A percentile compares a stretch with the other conserved stretches of the same genome.
Evolutionary conservation across 768 basidiomycete species (phyloP).

Genomic region (Mycena filopes): DNA sequence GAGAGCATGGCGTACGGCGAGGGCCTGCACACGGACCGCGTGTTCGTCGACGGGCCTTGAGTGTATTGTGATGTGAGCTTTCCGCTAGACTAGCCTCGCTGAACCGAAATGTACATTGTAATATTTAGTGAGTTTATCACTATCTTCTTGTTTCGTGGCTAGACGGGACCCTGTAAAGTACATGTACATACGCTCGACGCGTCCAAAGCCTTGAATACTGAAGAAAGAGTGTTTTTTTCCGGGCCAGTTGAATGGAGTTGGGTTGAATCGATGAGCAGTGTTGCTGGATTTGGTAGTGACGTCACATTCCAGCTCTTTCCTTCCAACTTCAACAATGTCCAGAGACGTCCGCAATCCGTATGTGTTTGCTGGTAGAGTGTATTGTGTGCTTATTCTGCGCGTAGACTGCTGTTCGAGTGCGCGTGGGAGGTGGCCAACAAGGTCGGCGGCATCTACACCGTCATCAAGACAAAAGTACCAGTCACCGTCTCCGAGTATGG

Average conservation of each 20-base stretch:
- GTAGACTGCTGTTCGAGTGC: conserved; percentile 83
- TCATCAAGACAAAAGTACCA: conserved; percentile 99
- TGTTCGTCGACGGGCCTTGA: conserved; percentile 70
- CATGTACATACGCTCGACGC: too few species aligned
- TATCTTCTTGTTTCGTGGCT: not conserved
- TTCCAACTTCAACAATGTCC: conserved; percentile 36
- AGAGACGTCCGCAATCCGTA: conserved; percentile 81
- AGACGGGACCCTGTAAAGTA: too few species aligned
- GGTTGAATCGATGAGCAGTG: too few species aligned
- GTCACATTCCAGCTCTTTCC: not conserved
- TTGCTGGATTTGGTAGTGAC: not conserved
- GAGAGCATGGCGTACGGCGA: conserved; percentile 95
- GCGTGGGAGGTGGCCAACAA: conserved; percentile 99
- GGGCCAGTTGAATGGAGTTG: too few species aligned
- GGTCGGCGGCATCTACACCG: conserved; percentile 99
- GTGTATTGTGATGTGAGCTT: conserved; percentile 18
- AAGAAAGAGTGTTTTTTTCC: too few species aligned
- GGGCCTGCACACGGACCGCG: conserved; percentile 86
- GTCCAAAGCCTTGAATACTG: too few species aligned
- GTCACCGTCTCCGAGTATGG: conserved; percentile 97
- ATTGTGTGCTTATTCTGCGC: not conserved
- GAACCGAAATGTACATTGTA: conserved; percentile 4
- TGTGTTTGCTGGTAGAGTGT: not conserved
- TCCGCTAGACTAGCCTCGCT: conserved; percentile 14
- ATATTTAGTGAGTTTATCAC: conserved; percentile 14